A percentile compares a stretch with the other conserved stretches of the same genome.
Conservation (phyloP, 116 monocot genomes). For the Iris pallida region DNA sequence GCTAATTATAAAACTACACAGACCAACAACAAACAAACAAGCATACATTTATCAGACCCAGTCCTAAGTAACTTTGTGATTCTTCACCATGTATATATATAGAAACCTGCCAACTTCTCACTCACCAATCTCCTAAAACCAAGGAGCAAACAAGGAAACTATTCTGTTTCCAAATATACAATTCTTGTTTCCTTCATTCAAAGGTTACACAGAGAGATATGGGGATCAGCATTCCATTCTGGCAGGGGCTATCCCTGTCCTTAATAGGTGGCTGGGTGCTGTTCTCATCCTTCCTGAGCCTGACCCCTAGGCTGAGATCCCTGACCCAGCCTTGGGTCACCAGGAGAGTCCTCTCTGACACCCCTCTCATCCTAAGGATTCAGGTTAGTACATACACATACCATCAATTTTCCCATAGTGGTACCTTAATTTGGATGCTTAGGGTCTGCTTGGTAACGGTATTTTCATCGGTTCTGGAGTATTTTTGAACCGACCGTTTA, state of each 20-base stretch:
- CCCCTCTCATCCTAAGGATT: slow-evolving; percentile 39
- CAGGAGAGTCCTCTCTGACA: slow-evolving; percentile 47
- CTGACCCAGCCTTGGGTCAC: slow-evolving; percentile 60
- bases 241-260: slow-evolving; percentile 51
- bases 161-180: background rate
- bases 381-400: too few species aligned
- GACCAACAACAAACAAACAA: too few species aligned
- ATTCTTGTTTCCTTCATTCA: background rate
- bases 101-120: too few species aligned
- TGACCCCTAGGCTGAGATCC: slow-evolving; percentile 50
- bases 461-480: too few species aligned
- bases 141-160: background rate
- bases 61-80: too few species aligned
- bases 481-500: too few species aligned
- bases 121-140: background rate
- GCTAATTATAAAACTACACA: too few species aligned
- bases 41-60: too few species aligned
- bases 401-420: too few species aligned
- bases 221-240: slow-evolving; percentile 35
- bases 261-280: slow-evolving; percentile 44
- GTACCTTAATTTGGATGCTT: too few species aligned
- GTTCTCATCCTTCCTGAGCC: slow-evolving; percentile 35
- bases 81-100: too few species aligned
- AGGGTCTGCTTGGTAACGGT: too few species aligned
- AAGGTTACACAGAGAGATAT: slow-evolving; percentile 10